Evolutionary conservation across 2,329 filamentous ascomycete species (phyloP).

Genomic region (Talaromyces rugulosus): DNA sequence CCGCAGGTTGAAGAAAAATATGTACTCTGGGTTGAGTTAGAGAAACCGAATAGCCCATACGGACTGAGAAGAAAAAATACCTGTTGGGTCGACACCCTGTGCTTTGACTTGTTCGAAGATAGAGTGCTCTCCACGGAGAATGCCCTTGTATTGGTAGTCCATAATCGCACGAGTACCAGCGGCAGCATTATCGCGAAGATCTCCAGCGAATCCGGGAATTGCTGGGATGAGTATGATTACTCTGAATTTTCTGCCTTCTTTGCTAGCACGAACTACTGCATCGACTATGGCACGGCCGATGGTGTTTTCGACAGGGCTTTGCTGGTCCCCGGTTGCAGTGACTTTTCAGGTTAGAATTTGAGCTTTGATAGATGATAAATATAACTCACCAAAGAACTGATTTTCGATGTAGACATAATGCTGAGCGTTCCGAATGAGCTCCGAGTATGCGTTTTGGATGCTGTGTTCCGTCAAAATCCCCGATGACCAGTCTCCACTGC

Average conservation of each 20-base stretch:
- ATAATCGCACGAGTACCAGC: conserved; percentile 89
- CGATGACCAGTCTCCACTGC: conserved; percentile 89
- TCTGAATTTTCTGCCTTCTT: conserved; percentile 73
- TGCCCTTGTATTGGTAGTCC: conserved; percentile 98
- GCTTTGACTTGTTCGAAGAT: conserved; percentile 76
- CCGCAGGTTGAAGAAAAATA: conserved; percentile 91
- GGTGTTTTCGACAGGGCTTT: conserved; percentile 79
- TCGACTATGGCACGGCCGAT: conserved; percentile 89
- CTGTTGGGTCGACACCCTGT: conserved; percentile 68
- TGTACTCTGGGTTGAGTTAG: conserved; percentile 53
- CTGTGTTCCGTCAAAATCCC: conserved; percentile 81
- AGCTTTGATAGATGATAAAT: neutral
- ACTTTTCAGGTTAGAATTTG: conserved; percentile 41
- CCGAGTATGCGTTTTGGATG: conserved; percentile 79
- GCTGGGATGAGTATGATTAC: conserved; percentile 65
- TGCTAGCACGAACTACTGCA: conserved; percentile 73
- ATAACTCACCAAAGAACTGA: conserved; percentile 76
- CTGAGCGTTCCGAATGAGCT: conserved; percentile 79
- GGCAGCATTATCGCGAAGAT: conserved; percentile 77
- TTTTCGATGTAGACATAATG: conserved; percentile 98
- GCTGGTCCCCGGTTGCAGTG: conserved; percentile 84
- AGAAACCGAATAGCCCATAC: neutral
- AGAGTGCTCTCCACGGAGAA: conserved; percentile 84
- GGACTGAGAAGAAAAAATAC: conserved; percentile 18
- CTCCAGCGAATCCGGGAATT: conserved; percentile 91